Evolutionary conservation across 805 yeast species (phyloP), one percentile per base, ranked within the genome.

Genomic region (Metschnikowia reukaufii): DNA sequence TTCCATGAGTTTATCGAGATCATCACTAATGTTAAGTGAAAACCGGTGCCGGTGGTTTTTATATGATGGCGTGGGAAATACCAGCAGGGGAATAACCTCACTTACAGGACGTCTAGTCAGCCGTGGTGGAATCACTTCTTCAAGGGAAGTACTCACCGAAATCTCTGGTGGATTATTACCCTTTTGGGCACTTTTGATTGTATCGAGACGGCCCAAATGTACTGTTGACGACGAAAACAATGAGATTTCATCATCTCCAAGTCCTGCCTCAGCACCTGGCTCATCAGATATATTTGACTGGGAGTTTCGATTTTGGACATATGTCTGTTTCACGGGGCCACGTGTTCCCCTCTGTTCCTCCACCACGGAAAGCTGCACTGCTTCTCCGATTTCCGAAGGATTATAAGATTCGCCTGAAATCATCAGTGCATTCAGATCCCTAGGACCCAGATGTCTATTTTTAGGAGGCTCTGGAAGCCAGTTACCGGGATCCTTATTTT

Each of bases 81-180:
- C 21, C 38, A 27, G 40, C 39, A 45, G 37, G 12, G 48, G 19
- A 20, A 48, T 41, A 17, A 39, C 35, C 42, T 54, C 68, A 48
- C 71, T 66, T 21, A 62, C 62, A 6, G 76, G 76, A 47, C 77
- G 55, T 38, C 67, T 58, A 6, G 60, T 60, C 31, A 73, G 70
- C 43, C 77, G 60, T 1, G 73, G 66, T 2, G 77, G 77, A 2
- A 72, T 58, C 3, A 72, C 57, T 5, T 58, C 58, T 35, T 69
- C 74, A 30, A 71, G 58, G 18, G 53, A 62, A 9, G 77, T 72
- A 42, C 59, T 60, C 49, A 65, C 65, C 12, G 66, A 55, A 17
- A 54, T 40, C 42, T 62, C 66, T 1, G 77, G 76, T 18, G 36
- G 44, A 9, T 21, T 40, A n/a, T 31, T 34, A 9, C 52, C 47